Base-by-base conservation (phyloP, 495 filamentous ascomycete genomes). In the Hypoxylon crocopeplum region DNA sequence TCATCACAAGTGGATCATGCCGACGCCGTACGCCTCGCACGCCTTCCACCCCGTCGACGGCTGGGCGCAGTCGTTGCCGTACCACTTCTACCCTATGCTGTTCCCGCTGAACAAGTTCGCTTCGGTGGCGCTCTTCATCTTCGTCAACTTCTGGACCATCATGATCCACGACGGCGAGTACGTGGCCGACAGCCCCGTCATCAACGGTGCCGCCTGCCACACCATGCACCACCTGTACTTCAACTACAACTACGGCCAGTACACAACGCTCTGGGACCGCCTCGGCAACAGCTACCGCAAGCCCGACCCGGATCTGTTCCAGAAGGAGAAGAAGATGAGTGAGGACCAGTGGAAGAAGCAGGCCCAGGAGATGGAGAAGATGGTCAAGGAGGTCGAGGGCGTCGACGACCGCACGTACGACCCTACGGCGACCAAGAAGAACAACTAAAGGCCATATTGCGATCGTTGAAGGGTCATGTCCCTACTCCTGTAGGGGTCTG, bases 1-100 rank as follows among this genome's bases (percentile, higher is more conserved):
- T 45, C 94, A 98, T 79, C 93, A 98, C 86, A 97, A 96, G 78
- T 97, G 93, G 94, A 97, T 98, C 76, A 95, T 97, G 91, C 94
- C 94, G 4, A 96, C 92, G 5, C 93, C 93, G 8, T 97, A 82
- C 71, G 94, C 93, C 8, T 88, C 86, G 46, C 88, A 96, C 76
- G 93, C 93, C 46, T 97, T 98, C 83, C 93, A 98, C 79, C 94
- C 93, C 1, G 63, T 97, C 30, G 93, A 98, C 73, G 94, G 94
- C 69, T 97, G 86, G 77, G 81, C 87, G n/a, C 94, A 97, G 78
- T 89, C 89, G 65, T 64, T 96, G 21, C 93, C 93, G 0, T 97
- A 97, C 79, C 93, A 97, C 78, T 62, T 96, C 51, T 98, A 93
- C 76, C 91, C 93, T 4, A 93, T 96, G 75, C 73, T 97, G 62